Evolutionary conservation across 148 eudicot species (phyloP).

Genomic region (Vaccinium macrocarpon): DNA sequence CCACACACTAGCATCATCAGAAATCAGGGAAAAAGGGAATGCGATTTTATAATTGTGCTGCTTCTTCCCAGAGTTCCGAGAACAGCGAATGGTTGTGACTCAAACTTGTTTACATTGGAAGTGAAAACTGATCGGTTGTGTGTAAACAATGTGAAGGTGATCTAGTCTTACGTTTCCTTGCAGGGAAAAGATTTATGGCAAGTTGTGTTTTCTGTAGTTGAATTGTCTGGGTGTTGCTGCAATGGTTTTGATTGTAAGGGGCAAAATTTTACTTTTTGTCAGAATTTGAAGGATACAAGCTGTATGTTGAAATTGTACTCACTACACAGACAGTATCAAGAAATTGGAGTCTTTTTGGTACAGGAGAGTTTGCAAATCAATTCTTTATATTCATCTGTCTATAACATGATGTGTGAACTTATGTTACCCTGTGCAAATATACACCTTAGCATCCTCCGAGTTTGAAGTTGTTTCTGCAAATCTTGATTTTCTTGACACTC

Average conservation of each 20-base stretch:
- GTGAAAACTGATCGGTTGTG: not conserved
- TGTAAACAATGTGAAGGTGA: not conserved
- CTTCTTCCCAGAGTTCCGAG: not conserved
- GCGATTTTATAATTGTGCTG: not conserved
- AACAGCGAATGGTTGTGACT: not conserved
- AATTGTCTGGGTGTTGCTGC: not conserved
- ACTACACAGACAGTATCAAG: not conserved
- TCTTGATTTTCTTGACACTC: too few relatives aligned
- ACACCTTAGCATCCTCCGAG: too few relatives aligned
- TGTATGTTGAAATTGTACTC: not conserved
- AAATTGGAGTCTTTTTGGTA: not conserved
- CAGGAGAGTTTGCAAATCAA: too few relatives aligned
- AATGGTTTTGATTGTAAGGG: not conserved
- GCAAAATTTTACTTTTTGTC: not conserved
- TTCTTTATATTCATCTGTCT: too few relatives aligned
- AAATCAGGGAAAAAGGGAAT: not conserved
- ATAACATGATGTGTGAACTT: too few relatives aligned
- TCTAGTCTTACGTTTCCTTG: not conserved
- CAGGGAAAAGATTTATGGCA: not conserved
- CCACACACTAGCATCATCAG: not conserved
- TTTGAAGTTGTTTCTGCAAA: too few relatives aligned
- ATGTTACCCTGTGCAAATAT: too few relatives aligned
- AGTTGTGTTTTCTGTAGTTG: not conserved
- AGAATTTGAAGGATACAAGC: not conserved
- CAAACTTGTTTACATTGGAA: not conserved